Conservation (phyloP, 345 rosid species). For the Stellera chamaejasme region DNA sequence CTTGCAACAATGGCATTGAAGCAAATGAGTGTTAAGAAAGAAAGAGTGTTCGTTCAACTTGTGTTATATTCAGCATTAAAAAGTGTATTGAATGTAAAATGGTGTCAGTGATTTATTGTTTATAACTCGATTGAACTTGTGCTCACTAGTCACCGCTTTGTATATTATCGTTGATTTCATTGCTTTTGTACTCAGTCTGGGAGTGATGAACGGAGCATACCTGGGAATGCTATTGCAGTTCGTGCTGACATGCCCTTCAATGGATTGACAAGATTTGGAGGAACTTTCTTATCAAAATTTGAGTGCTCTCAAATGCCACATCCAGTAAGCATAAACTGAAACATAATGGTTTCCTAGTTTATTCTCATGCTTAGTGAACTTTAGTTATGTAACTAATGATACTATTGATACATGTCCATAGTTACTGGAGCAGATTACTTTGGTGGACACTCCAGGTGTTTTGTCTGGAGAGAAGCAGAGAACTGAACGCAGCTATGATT, state of each 20-base stretch:
- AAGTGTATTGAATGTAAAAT: too few species aligned
- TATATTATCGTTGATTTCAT: neutral
- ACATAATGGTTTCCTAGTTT: neutral
- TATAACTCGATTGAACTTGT: too few species aligned
- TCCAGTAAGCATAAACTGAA: conserved; percentile 39
- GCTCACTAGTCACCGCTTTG: neutral
- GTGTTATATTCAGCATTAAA: too few species aligned
- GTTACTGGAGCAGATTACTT: conserved; percentile 84
- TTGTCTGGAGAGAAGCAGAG: conserved; percentile 92
- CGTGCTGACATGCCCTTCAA: conserved; percentile 86
- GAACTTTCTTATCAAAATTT: conserved; percentile 78
- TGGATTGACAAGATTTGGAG: conserved; percentile 82
- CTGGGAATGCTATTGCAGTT: conserved; percentile 88
- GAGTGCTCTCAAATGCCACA: conserved; percentile 97
- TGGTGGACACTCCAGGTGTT: conserved; percentile 96
- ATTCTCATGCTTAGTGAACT: neutral
- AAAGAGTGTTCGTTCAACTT: too few species aligned
- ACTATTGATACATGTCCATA: conserved; percentile 20
- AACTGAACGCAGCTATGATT: conserved; percentile 80
- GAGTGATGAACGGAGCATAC: conserved; percentile 71
- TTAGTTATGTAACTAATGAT: conserved; percentile 2
- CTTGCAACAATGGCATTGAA: too few species aligned
- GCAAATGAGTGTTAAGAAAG: too few species aligned
- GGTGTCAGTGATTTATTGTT: too few species aligned
- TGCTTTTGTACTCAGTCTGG: conserved; percentile 43